Evolutionary conservation across 2,329 filamentous ascomycete species (phyloP), one percentile per base, ranked within the genome.

Genomic region (Davidsoniella virescens): DNA sequence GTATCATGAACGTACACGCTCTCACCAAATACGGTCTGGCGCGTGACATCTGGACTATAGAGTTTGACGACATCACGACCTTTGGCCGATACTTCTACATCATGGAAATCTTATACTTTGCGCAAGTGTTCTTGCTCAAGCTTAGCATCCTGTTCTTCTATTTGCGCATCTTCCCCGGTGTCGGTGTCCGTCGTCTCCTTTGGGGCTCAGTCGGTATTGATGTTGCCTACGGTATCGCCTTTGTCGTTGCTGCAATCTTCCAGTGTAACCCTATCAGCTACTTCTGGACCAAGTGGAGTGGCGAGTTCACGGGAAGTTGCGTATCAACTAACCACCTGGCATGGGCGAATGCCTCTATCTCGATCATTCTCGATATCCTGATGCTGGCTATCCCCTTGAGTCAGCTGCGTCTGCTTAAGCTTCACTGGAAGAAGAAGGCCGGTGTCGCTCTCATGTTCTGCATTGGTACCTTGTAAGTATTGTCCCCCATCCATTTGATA

Each of bases 221-320:
- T 50, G 38, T 59, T 1, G 6, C 61, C 0, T 67, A 61, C 53
- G 65, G 67, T 3, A 3, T 66, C 17, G 55, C 58, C 1, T 72
- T 68, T 52, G 54, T 65, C 26, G 41, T 71, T 4, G 57, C 64
- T 2, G 64, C 60, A 7, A 56, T 70, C 9, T 69, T 73, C 45
- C 65, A 71, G 52, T 75, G 72, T 59, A 58, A 52, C 16, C 72
- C 72, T 0, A 61, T 75, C 25, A 58, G 57, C 7, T 68, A 63
- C 51, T 70, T 68, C 56, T 78, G 74, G 74, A 64, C 59, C 0
- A 59, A 59, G n/a, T 76, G 72, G 72, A 67, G 71, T 40, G 67
- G 66, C 2, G 56, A 66, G 52, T 63, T 67, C 40, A 29, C 59
- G 2, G 72, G 72, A 0, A 57, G 52, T 3, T 76, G 73, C 54